Evolutionary conservation across 106 monocot genomes (phyloP).

Genomic region (Alisma plantagoaquatica): DNA sequence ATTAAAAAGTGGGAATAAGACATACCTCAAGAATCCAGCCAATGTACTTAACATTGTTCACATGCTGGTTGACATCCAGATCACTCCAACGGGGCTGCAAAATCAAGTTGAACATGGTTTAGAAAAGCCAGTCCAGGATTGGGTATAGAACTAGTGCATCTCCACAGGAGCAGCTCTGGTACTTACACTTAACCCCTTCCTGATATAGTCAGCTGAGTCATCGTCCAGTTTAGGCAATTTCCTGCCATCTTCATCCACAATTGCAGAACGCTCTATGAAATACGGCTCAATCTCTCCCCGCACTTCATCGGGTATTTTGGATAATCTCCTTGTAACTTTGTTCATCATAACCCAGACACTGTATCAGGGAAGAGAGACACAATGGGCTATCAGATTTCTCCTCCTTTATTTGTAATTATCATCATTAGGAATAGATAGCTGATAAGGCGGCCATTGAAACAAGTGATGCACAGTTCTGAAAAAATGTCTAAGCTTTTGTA

Average conservation of each 20-base stretch:
- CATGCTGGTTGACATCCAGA: conserved; percentile 24
- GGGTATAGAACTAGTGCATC: no score
- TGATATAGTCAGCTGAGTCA: conserved; percentile 15
- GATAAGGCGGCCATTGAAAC: no score
- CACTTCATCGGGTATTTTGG: conserved; percentile 25
- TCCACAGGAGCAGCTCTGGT: no score
- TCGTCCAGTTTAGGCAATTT: conserved; percentile 16
- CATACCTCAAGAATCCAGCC: conserved; percentile 22
- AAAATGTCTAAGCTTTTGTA: no score
- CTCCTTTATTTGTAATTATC: no score
- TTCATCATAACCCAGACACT: conserved; percentile 34
- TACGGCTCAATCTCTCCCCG: conserved; percentile 19
- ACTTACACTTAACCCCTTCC: conserved; percentile 24
- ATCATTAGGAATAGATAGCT: no score
- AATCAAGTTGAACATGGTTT: no score
- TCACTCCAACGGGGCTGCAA: conserved; percentile 24
- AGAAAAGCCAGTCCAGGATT: no score
- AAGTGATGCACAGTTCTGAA: no score
- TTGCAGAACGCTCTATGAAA: conserved; percentile 13
- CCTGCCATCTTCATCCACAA: conserved; percentile 18
- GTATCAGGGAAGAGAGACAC: no score
- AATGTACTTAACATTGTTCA: conserved; percentile 31
- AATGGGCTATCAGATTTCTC: no score
- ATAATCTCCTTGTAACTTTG: conserved; percentile 20
- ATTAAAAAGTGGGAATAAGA: not conserved